Evolutionary conservation across 2,329 filamentous ascomycete genomes (phyloP).

Genomic region (Cytospora piceicola): DNA sequence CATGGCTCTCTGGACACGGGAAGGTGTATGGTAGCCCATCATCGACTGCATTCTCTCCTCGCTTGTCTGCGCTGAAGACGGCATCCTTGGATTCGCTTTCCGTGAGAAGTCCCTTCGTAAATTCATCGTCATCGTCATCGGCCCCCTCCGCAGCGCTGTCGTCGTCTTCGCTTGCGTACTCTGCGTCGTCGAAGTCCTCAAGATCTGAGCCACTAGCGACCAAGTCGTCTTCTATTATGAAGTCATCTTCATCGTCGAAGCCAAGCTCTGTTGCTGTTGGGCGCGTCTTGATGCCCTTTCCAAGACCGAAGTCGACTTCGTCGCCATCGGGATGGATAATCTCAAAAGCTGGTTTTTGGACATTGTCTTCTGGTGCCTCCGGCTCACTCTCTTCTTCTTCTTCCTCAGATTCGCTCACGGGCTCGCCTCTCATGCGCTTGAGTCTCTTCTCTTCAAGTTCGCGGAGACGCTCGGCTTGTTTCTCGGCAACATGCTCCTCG

Average conservation of each 20-base stretch:
- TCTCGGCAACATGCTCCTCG: constrained; percentile 79
- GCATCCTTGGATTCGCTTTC: constrained; percentile 60
- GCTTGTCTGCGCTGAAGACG: constrained; percentile 53
- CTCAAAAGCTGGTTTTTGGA: constrained; percentile 40
- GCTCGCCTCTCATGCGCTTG: constrained; percentile 84
- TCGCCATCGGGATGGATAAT: constrained; percentile 42
- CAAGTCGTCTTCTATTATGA: constrained; percentile 85
- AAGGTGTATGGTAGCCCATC: constrained; percentile 80
- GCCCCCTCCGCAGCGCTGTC: constrained; percentile 43
- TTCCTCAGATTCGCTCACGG: constrained; percentile 68
- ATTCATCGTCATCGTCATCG: constrained; percentile 66
- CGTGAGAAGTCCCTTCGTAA: constrained; percentile 69
- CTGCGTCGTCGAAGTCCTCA: constrained; percentile 56
- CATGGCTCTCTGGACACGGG: constrained; percentile 77
- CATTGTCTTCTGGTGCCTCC: constrained; percentile 44
- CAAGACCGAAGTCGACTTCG: constrained; percentile 63
- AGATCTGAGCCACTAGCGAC: constrained; percentile 78
- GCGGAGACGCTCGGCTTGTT: constrained; percentile 76
- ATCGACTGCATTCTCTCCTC: constrained; percentile 47
- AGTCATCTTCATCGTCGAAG: constrained; percentile 93
- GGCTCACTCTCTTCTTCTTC: constrained; percentile 50
- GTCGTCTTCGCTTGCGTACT: constrained; percentile 53
- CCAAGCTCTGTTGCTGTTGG: constrained; percentile 66
- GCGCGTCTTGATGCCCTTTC: constrained; percentile 59
- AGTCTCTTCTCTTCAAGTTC: constrained; percentile 82